Percentiles rank a stretch among this genome's conserved stretches.
Evolutionary conservation across 2,329 filamentous ascomycete species (phyloP).

Genomic region (Metarhizium guizhouense): DNA sequence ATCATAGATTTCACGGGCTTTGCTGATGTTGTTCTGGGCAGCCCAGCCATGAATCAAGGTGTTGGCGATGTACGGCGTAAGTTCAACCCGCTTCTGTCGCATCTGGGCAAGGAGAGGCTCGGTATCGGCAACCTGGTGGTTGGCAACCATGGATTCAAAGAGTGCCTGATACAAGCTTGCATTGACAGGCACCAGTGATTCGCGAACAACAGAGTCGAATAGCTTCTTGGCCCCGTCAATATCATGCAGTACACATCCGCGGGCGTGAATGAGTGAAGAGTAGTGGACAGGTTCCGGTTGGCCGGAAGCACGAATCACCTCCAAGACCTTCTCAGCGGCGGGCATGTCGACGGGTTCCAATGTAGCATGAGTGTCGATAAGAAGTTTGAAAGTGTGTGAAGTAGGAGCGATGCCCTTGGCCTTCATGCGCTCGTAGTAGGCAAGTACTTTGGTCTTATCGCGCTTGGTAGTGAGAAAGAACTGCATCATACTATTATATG

Average conservation of each 20-base stretch:
- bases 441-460: conserved; percentile 85
- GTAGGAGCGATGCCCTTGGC: conserved; percentile 80
- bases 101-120: conserved; percentile 69
- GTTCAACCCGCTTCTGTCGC: conserved; percentile 62
- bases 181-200: conserved; percentile 59
- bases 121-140: conserved; percentile 72
- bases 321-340: conserved; percentile 76
- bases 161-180: conserved; percentile 91
- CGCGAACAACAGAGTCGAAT: conserved; percentile 71
- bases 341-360: conserved; percentile 84
- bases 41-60: conserved; percentile 97
- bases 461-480: conserved; percentile 98
- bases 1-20: conserved; percentile 71
- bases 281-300: conserved; percentile 92
- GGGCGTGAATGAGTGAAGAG: conserved; percentile 89
- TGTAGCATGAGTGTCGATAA: conserved; percentile 91
- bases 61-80: conserved; percentile 97
- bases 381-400: conserved; percentile 92
- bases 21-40: conserved; percentile 67
- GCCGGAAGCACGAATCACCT: conserved; percentile 64
- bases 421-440: conserved; percentile 93
- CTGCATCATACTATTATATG: conserved; percentile 99
- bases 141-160: conserved; percentile 96
- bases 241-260: conserved; percentile 89
- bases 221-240: conserved; percentile 72